Percentiles rank a stretch among this genome's conserved stretches.
Conservation (phyloP, 2,329 filamentous ascomycete species). For the Botrytis sinoallii region DNA sequence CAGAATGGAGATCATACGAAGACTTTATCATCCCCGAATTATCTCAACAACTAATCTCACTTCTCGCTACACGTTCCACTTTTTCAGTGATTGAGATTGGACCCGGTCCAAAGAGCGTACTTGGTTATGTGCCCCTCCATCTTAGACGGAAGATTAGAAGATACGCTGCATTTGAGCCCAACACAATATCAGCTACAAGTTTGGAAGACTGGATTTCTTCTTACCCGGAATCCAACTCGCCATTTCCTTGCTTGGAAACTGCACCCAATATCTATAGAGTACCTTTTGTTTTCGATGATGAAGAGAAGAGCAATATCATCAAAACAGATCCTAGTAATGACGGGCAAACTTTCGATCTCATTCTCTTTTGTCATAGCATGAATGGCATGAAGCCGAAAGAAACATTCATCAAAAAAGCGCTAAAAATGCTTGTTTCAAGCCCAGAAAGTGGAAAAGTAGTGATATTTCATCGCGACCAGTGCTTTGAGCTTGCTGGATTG, state of each 20-base stretch:
- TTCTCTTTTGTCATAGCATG: constrained; percentile 64
- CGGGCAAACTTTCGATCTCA: constrained; percentile 48
- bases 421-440: constrained; percentile 46
- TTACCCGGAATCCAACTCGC: constrained; percentile 31
- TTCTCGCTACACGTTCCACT: constrained; percentile 41
- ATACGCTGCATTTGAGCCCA: constrained; percentile 50
- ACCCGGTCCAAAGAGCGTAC: constrained; percentile 54
- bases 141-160: constrained; percentile 45
- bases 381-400: constrained; percentile 54
- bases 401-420: constrained; percentile 45
- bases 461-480: constrained; percentile 53
- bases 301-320: background rate
- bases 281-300: constrained; percentile 41
- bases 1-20: constrained; percentile 29
- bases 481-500: constrained; percentile 47
- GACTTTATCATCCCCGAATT: constrained; percentile 33
- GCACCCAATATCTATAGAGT: constrained; percentile 41
- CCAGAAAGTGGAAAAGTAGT: constrained; percentile 46
- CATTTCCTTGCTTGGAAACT: constrained; percentile 44
- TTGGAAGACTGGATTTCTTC: constrained; percentile 45
- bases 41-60: constrained; percentile 30
- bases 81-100: constrained; percentile 59
- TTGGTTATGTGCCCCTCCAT: constrained; percentile 46
- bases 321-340: constrained; percentile 27
- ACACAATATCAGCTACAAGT: constrained; percentile 41